A percentile compares a stretch with the other conserved stretches of the same genome.
phyloP scores from a whole-genome alignment of 2,329 filamentous ascomycete genomes.

The Fusarium ramigenum region DNA sequence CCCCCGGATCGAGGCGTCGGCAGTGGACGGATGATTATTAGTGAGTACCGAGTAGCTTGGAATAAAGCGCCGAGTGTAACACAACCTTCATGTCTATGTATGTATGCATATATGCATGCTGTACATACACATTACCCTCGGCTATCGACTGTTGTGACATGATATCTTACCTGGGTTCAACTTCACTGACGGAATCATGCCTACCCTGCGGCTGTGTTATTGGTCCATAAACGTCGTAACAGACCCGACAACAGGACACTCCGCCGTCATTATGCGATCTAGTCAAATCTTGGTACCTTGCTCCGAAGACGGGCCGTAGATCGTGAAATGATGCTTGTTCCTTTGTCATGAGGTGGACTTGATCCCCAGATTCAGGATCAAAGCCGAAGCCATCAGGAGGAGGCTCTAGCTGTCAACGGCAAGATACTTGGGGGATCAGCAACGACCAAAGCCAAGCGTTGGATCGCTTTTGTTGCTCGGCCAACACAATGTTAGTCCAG shows the following conservation, averaged over 20 bases:
- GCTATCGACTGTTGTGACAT: conserved; percentile 14
- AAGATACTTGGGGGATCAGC: not conserved
- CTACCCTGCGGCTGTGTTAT: conserved; percentile 12
- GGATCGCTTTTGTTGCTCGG: not conserved
- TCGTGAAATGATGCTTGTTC: not conserved
- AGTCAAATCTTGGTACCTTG: conserved; percentile 22
- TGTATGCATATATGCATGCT: not conserved
- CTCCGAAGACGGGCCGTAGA: conserved; percentile 35
- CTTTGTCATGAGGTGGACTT: conserved; percentile 3
- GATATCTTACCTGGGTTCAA: not conserved
- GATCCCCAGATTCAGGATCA: conserved; percentile 6
- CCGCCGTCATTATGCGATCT: conserved; percentile 8
- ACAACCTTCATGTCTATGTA: not conserved
- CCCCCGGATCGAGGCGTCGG: conserved; percentile 1
- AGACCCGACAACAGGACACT: conserved; percentile 18
- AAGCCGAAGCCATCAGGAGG: not conserved
- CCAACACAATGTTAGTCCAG: not conserved
- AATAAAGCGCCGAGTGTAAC: conserved; percentile 22
- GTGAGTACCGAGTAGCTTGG: conserved; percentile 10
- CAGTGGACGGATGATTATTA: conserved; percentile 24
- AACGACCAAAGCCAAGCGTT: not conserved
- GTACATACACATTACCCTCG: not conserved
- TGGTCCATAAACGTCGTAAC: not conserved
- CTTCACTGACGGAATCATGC: not conserved
- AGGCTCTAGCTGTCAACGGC: not conserved